These are phyloP conservation scores for Debaryomyces nepalensis DNA, from an alignment of 1,139 yeast species.

Conservation along the genomic window DNA sequence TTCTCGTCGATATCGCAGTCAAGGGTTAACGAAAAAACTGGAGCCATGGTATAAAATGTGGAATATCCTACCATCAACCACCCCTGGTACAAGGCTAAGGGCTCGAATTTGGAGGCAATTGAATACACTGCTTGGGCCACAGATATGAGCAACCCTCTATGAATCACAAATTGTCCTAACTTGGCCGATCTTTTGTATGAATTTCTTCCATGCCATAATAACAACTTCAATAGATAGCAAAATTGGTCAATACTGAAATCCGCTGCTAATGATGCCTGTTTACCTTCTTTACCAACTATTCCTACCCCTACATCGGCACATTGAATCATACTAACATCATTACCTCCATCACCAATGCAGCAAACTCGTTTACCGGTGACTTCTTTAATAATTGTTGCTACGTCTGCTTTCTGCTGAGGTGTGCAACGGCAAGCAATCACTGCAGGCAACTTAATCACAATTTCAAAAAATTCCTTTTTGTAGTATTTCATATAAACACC, in stretches of 20 bases:
- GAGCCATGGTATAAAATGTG: conserved; percentile 96
- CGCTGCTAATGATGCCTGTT: conserved; percentile 96
- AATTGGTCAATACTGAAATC: conserved; percentile 95
- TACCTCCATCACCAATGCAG: conserved; percentile 99
- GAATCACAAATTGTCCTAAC: conserved; percentile 93
- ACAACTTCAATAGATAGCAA: conserved; percentile 80
- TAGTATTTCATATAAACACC: conserved; percentile 66
- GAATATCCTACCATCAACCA: conserved; percentile 99
- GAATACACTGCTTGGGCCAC: conserved; percentile 97
- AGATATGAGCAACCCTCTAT: conserved; percentile 90
- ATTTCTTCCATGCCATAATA: conserved; percentile 98
- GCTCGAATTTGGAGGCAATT: conserved; percentile 84
- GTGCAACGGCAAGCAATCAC: conserved; percentile 98
- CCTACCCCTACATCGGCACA: conserved; percentile 99
- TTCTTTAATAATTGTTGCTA: conserved; percentile 77
- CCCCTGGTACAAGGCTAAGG: conserved; percentile 92
- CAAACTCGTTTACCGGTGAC: conserved; percentile 89
- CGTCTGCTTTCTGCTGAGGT: conserved; percentile 98
- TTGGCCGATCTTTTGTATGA: conserved; percentile 95
- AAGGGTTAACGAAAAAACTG: conserved; percentile 89
- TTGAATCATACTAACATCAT: conserved; percentile 98
- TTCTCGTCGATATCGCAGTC: conserved; percentile 93
- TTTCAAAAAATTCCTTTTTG: conserved; percentile 72
- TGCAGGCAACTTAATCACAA: conserved; percentile 80
- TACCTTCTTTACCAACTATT: conserved; percentile 97